Conservation (phyloP, 1,139 yeast species). For the Hyphopichia wangnamkhiaoensis region DNA sequence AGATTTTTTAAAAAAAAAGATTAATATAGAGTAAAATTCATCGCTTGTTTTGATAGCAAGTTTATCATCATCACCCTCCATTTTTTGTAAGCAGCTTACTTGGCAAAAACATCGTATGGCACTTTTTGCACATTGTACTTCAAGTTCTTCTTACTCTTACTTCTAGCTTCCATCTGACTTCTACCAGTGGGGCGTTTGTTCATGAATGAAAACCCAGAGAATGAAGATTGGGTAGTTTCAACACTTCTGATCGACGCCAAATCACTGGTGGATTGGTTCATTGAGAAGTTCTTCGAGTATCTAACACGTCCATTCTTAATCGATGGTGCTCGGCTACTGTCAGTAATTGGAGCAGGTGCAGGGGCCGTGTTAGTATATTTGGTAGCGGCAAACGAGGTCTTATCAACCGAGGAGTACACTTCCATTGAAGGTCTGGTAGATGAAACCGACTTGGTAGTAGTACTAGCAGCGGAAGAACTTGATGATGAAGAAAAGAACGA, state of each 20-base stretch:
- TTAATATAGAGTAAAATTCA: background rate
- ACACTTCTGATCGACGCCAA: conserved; percentile 29
- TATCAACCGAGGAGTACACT: background rate
- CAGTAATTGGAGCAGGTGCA: background rate
- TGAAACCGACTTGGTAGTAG: conserved; percentile 4
- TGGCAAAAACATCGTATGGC: conserved; percentile 30
- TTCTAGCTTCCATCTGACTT: conserved; percentile 18
- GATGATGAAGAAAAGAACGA: conserved; percentile 21
- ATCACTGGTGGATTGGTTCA: conserved; percentile 19
- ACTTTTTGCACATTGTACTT: conserved; percentile 33
- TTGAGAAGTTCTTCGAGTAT: conserved; percentile 1
- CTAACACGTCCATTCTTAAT: background rate
- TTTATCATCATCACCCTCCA: background rate
- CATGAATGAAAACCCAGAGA: conserved; percentile 41
- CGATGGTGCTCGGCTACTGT: background rate
- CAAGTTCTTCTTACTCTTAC: conserved; percentile 15
- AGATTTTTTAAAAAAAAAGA: background rate
- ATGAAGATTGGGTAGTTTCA: conserved; percentile 24
- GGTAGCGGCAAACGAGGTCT: conserved; percentile 5
- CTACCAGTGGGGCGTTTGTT: conserved; percentile 19
- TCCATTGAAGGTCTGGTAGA: background rate
- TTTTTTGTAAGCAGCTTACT: too few species aligned
- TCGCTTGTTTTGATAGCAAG: background rate
- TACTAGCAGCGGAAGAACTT: conserved; percentile 8
- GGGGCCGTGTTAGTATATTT: background rate